Evolutionary conservation across 495 filamentous ascomycete genomes (phyloP).

Genomic region (Penicillium roqueforti): DNA sequence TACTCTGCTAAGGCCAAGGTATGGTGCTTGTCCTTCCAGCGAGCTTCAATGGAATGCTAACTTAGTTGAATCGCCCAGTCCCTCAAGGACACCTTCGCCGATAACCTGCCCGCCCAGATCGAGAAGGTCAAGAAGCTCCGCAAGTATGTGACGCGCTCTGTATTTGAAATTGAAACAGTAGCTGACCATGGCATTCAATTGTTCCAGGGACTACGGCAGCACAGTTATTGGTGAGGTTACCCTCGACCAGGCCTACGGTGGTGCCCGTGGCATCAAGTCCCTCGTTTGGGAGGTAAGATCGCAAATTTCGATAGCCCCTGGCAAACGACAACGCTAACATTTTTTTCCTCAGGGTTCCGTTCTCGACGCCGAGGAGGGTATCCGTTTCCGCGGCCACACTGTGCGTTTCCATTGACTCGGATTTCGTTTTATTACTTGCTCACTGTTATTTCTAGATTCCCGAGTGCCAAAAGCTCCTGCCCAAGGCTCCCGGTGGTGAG

Average conservation of each 20-base stretch:
- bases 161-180: slow-evolving; percentile 3
- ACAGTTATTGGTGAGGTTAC: slow-evolving; percentile 97
- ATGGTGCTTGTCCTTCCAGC: slow-evolving; percentile 20
- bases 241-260: slow-evolving; percentile 98
- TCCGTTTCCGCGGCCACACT: slow-evolving; percentile 96
- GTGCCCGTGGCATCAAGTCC: slow-evolving; percentile 97
- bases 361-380: slow-evolving; percentile 96
- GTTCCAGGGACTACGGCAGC: slow-evolving; percentile 78
- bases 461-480: slow-evolving; percentile 94
- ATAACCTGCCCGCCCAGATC: slow-evolving; percentile 88
- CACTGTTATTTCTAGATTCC: slow-evolving; percentile 60
- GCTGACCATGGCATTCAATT: slow-evolving; percentile 18
- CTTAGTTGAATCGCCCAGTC: slow-evolving; percentile 51
- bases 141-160: slow-evolving; percentile 59
- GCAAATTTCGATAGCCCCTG: slow-evolving; percentile 1
- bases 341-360: slow-evolving; percentile 68
- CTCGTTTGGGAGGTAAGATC: slow-evolving; percentile 84
- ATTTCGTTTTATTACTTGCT: slow-evolving; percentile 18
- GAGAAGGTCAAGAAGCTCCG: slow-evolving; percentile 98
- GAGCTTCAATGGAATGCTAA: slow-evolving; percentile 26
- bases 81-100: slow-evolving; percentile 97
- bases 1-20: slow-evolving; percentile 90
- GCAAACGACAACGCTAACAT: slow-evolving; percentile 6
- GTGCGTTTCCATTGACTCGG: slow-evolving; percentile 36
- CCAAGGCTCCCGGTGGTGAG: slow-evolving; percentile 90